phyloP scores from a whole-genome alignment of 805 yeast genomes.

The Teunomyces funiuensis region DNA sequence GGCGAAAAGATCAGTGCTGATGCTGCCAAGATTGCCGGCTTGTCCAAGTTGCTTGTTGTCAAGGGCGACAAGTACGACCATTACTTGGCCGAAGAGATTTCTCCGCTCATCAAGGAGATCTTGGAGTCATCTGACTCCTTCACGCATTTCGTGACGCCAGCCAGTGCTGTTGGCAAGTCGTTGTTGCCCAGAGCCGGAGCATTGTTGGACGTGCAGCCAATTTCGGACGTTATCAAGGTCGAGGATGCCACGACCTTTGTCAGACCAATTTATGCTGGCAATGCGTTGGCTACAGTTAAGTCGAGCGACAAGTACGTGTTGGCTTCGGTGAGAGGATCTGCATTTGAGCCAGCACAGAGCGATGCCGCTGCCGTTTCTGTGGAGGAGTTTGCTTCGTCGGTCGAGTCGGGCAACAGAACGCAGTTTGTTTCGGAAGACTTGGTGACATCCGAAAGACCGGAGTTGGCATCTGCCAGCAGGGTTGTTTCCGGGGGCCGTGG shows the following conservation, averaged over 20 bases:
- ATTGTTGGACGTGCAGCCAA: constrained; percentile 78
- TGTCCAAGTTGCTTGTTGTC: constrained; percentile 59
- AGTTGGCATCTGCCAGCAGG: constrained; percentile 74
- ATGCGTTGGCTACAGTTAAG: constrained; percentile 81
- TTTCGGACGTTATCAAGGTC: constrained; percentile 76
- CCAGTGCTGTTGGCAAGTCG: constrained; percentile 86
- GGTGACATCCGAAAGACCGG: constrained; percentile 83
- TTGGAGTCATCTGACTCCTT: constrained; percentile 43
- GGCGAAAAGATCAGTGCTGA: constrained; percentile 44
- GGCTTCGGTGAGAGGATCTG: constrained; percentile 80
- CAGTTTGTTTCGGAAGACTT: constrained; percentile 78
- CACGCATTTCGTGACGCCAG: constrained; percentile 76
- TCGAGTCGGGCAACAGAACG: constrained; percentile 19
- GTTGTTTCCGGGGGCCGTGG: constrained; percentile 96
- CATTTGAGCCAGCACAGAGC: too few relatives aligned
- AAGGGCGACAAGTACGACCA: constrained; percentile 61
- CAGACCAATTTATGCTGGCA: constrained; percentile 96
- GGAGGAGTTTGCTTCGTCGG: constrained; percentile 45
- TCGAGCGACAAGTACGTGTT: constrained; percentile 64
- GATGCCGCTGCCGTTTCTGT: constrained; percentile 38
- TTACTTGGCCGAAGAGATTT: constrained; percentile 74
- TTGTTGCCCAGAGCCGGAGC: constrained; percentile 88
- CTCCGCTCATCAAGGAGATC: constrained; percentile 61
- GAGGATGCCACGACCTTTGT: constrained; percentile 69
- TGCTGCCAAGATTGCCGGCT: constrained; percentile 52